Evolutionary conservation across 352 stramenopile species (phyloP), one percentile per base, ranked within the genome.

Genomic region (Saprolegnia parasitica): DNA sequence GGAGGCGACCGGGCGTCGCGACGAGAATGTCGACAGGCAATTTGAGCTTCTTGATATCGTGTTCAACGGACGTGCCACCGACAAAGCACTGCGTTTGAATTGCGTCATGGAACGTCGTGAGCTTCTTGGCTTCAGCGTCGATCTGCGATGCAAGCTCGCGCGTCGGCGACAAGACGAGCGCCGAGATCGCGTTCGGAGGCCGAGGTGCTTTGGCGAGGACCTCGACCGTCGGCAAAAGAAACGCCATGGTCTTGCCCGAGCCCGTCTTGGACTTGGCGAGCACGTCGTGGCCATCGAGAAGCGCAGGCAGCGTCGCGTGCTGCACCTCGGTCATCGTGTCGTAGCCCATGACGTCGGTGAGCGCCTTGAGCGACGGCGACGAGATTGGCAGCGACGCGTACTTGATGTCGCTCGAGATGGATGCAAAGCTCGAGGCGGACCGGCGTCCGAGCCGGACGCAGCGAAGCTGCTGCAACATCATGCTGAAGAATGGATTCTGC

Each of bases 1-100:
- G 76, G 20, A 99, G 81, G 72, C 97, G 83, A 40, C 97, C 97
- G 11, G 97, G 97, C 6, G 96, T 99, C 15, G 94, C 96, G 40
- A 99, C 93, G 4, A 99, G 76, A 60, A 99, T 93, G 76, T 99
- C 86, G 29, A 96, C 77, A 2, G 77, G 74, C 11, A 52, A 62
- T 2, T 72, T 77, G 16, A 93, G 74, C 40, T 71, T 62, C 56
- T 72, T 71, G 9, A 75, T 65, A 56, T 91, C 84, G 63, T 87
- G 81, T 57, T 86, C 81, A 56, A 98, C 93, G 54, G 91, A 96
- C 5, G 81, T 96, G n/a, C 96, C 96, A 8, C 96, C 96, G 64
- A 90, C 78, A 58, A 92, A 88, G 71, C 79, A 93, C 11, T 74
- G 73, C 8, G 87, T 77, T 32, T 77, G 73, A 52, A 95, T 52